Evolutionary conservation across 345 rosid genomes (phyloP).

Genomic region (Euphorbia lathyris): DNA sequence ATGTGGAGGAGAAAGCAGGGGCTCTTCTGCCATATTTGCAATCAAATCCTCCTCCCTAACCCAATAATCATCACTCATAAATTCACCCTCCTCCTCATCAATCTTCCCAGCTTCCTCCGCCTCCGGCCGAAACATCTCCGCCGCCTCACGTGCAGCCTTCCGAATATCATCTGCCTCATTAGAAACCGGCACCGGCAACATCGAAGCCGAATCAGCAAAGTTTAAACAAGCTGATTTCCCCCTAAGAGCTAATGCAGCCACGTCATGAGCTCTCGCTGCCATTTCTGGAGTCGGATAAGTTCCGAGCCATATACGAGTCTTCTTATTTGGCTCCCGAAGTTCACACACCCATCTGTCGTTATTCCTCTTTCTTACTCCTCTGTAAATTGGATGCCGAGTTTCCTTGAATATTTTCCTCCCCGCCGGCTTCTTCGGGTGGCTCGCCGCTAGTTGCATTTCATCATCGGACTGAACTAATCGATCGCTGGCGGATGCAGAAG

Average conservation of each 20-base stretch:
- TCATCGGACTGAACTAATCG: too few relatives aligned
- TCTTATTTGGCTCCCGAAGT: constrained; percentile 51
- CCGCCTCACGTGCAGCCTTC: constrained; percentile 51
- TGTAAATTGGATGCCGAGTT: constrained; percentile 69
- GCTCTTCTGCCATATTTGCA: constrained; percentile 52
- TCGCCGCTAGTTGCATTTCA: too few relatives aligned
- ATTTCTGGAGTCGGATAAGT: constrained; percentile 69
- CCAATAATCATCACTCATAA: constrained; percentile 18
- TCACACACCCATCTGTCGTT: constrained; percentile 74
- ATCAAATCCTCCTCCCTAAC: too few relatives aligned
- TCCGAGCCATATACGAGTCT: constrained; percentile 71
- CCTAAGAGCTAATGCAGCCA: constrained; percentile 61
- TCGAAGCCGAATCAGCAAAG: constrained; percentile 66
- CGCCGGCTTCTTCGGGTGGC: constrained; percentile 28
- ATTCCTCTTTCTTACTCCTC: constrained; percentile 59
- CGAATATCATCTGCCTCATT: constrained; percentile 40
- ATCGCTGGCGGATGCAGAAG: too few relatives aligned
- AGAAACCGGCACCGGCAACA: constrained; percentile 54
- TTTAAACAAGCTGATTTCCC: constrained; percentile 69
- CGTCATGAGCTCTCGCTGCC: constrained; percentile 85
- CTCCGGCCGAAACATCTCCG: constrained; percentile 44
- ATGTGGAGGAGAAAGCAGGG: constrained; percentile 58
- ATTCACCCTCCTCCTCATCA: constrained; percentile 17
- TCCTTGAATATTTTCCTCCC: constrained; percentile 57
- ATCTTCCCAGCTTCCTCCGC: not conserved